Base-by-base conservation (phyloP, 2,329 filamentous ascomycete genomes). In the Cladosporium austrohemisphaericum region DNA sequence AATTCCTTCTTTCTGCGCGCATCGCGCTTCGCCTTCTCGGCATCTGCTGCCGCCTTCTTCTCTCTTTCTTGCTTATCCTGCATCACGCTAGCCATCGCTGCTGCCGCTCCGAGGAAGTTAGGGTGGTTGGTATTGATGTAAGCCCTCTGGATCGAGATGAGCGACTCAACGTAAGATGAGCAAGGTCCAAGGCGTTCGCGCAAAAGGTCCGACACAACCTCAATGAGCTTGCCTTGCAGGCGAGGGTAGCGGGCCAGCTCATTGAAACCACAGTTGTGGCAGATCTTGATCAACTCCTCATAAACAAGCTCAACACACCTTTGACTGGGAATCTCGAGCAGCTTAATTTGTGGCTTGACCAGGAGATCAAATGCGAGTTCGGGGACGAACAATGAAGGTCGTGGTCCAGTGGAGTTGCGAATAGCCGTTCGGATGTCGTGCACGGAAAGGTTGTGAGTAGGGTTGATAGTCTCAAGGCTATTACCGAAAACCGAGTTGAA, bases 71-170 rank as follows among this genome's bases (percentile, higher is more conserved):
- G 90, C 71, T 93, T 95, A 65, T 86, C 92, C 64, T 83, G 88
- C 53, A 98, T 94, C 38, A 98, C 92, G 40, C 93, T 90, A 58
- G 89, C 92, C 93, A 98, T 98, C 55, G 93, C 93, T 28, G 91
- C 92, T 18, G 93, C 92, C 13, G 93, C 93, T 36, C 93, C 93
- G 13, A 97, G 81, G 74, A 98, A 98, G 70, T 98, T 98, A 41
- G 93, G 93, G 67, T 98, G 93, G 65, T 98, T 98, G 33, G 93
- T 98, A 74, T 98, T 98, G 73, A 98, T 97, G 71, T 98, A 98
- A 16, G 93, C 93, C 58, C 93, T 82, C 71, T 98, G 93, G 53
- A 98, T 98, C 20, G 93, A 86, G 57, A 98, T 98, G 54, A 98
- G 77, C 32, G 92, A 97, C 69, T 96, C 93, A 35, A 98, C 93